A percentile compares a stretch with the other conserved stretches of the same genome.
Conservation (phyloP, 1,139 yeast genomes). For the Hyphopichia burtonii region DNA sequence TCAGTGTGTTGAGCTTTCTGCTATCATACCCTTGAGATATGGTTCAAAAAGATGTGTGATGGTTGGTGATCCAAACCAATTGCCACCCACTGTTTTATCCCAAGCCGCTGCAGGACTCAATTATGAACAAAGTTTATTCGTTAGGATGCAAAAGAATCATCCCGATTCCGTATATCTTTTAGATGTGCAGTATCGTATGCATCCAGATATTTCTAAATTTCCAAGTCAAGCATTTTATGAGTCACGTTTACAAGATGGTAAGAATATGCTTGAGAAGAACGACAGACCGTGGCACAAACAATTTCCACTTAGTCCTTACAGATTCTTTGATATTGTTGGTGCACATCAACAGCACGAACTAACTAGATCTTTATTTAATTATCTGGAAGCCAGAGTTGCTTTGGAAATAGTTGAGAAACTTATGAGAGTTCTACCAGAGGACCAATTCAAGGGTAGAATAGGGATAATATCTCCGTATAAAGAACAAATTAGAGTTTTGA, state of each 20-base stretch:
- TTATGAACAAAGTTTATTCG: conserved; percentile 92
- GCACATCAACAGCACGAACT: conserved; percentile 60
- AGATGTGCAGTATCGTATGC: conserved; percentile 98
- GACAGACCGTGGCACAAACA: conserved; percentile 72
- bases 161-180: conserved; percentile 67
- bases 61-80: conserved; percentile 99
- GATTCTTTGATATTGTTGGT: conserved; percentile 71
- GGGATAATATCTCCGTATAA: conserved; percentile 96
- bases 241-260: conserved; percentile 74
- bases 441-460: conserved; percentile 65
- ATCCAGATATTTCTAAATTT: conserved; percentile 82
- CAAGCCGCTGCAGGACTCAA: conserved; percentile 76
- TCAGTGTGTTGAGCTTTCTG: conserved; percentile 92
- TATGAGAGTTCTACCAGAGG: conserved; percentile 47
- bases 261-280: conserved; percentile 58
- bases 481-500: conserved; percentile 70
- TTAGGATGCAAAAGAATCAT: conserved; percentile 77
- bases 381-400: conserved; percentile 69
- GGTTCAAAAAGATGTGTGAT: conserved; percentile 90
- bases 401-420: conserved; percentile 64
- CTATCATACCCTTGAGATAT: conserved; percentile 88
- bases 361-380: conserved; percentile 70
- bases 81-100: conserved; percentile 97
- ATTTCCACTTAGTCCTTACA: conserved; percentile 63
- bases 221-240: conserved; percentile 84